A percentile compares a stretch with the other conserved stretches of the same genome.
phyloP scores from a whole-genome alignment of 495 filamentous ascomycete genomes.

The Trichoderma reesei region DNA sequence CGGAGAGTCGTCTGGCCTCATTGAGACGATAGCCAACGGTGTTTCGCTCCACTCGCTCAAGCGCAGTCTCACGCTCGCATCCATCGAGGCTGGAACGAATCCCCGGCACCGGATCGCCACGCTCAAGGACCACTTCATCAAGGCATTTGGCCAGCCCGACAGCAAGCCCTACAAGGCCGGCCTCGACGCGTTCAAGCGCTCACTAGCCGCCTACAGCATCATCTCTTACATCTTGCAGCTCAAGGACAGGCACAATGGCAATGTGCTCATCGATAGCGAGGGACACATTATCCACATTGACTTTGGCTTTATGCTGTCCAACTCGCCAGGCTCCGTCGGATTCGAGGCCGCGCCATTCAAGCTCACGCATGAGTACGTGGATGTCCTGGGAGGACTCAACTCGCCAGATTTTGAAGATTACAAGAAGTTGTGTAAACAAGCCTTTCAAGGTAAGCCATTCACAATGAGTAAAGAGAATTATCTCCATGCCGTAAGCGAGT shows the following conservation, averaged over 20 bases:
- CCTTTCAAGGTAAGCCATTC: slow-evolving; percentile 51
- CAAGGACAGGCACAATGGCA: slow-evolving; percentile 75
- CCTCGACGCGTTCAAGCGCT: slow-evolving; percentile 59
- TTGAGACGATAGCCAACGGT: slow-evolving; percentile 73
- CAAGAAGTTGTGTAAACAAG: slow-evolving; percentile 61
- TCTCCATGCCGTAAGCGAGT: not conserved
- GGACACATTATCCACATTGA: slow-evolving; percentile 76
- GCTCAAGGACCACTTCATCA: slow-evolving; percentile 65
- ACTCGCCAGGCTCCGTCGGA: slow-evolving; percentile 64
- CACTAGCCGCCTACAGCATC: slow-evolving; percentile 64
- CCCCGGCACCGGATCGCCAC: slow-evolving; percentile 59
- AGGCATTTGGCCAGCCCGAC: slow-evolving; percentile 57
- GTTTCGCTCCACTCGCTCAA: slow-evolving; percentile 69
- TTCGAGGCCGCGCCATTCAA: slow-evolving; percentile 77
- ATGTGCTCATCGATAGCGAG: slow-evolving; percentile 67
- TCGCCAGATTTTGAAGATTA: slow-evolving; percentile 55
- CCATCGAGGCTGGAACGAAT: slow-evolving; percentile 54
- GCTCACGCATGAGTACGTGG: slow-evolving; percentile 67
- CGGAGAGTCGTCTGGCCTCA: slow-evolving; percentile 64
- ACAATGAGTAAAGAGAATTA: not conserved
- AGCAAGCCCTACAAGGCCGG: slow-evolving; percentile 52
- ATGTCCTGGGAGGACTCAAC: slow-evolving; percentile 58
- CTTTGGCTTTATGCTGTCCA: slow-evolving; percentile 75
- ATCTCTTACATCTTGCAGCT: slow-evolving; percentile 68
- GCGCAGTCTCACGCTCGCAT: slow-evolving; percentile 59